Evolutionary conservation across 345 rosid genomes (phyloP).

Genomic region (Hibiscus mutabilis): DNA sequence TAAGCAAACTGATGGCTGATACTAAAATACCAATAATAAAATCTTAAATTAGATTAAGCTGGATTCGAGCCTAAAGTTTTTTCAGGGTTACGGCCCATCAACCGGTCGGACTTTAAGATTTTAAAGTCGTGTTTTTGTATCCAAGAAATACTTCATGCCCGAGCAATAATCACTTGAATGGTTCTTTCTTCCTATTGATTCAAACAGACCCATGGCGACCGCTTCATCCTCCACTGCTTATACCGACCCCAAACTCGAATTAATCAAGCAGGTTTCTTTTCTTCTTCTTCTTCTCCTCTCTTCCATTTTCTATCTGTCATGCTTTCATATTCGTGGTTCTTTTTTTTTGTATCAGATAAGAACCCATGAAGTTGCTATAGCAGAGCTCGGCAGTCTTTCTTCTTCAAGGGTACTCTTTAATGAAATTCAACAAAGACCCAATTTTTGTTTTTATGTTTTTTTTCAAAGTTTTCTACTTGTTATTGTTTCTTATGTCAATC

Average conservation of each 20-base stretch:
- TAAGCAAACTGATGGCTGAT: too few species aligned
- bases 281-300: neutral
- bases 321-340: neutral
- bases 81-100: neutral
- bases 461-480: neutral
- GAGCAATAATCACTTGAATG: too few species aligned
- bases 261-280: constrained; percentile 17
- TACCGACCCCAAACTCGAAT: constrained; percentile 6
- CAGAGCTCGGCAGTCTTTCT: constrained; percentile 34
- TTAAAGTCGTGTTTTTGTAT: too few species aligned
- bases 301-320: neutral
- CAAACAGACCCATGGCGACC: constrained; percentile 8
- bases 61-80: neutral
- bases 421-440: neutral
- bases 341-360: constrained; percentile 20
- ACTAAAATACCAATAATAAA: too few species aligned
- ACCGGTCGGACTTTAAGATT: neutral
- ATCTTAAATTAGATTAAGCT: neutral
- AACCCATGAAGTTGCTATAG: constrained; percentile 43
- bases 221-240: constrained; percentile 1
- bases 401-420: constrained; percentile 28
- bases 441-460: too few species aligned
- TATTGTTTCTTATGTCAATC: neutral
- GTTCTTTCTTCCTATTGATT: too few species aligned
- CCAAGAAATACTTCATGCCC: too few species aligned